Conservation (phyloP, 305 asterid species). For the Solanum aculeatissimum region DNA sequence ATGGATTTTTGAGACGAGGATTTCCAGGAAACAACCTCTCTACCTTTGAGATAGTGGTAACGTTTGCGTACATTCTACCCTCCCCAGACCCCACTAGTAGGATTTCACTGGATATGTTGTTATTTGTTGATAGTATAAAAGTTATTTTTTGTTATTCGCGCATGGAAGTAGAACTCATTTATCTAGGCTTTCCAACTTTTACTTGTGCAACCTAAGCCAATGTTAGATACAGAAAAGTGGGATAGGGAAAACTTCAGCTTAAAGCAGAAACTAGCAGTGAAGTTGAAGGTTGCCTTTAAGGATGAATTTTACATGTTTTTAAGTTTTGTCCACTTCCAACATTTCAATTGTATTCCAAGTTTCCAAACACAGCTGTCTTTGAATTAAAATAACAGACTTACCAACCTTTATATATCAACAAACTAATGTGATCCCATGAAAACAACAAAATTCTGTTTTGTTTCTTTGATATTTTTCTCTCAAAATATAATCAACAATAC, state of each 20-base stretch:
- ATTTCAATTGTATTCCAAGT: constrained; percentile 22
- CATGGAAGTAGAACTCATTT: neutral
- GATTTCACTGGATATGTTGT: too few species aligned
- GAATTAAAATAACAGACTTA: constrained; percentile 17
- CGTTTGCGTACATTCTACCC: too few species aligned
- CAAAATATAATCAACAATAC: neutral
- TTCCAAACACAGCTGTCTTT: constrained; percentile 10
- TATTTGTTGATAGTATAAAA: neutral
- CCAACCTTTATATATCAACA: constrained; percentile 16
- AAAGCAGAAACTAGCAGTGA: constrained; percentile 39
- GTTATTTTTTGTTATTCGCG: neutral
- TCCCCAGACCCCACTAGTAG: too few species aligned
- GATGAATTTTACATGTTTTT: constrained; percentile 26
- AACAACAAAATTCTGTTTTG: neutral
- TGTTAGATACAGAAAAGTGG: neutral
- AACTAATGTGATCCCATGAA: neutral
- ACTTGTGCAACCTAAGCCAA: neutral
- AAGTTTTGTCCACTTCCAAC: constrained; percentile 31
- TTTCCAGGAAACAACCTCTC: too few species aligned
- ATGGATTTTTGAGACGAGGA: too few species aligned
- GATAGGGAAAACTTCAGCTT: constrained; percentile 41
- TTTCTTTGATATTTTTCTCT: neutral
- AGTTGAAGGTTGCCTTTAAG: constrained; percentile 49
- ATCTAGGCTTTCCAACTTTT: neutral
- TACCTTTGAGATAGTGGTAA: too few species aligned